These are phyloP conservation scores for Myxozyma sirexii DNA, from an alignment of 805 yeast genomes.

Conservation along the genomic window DNA sequence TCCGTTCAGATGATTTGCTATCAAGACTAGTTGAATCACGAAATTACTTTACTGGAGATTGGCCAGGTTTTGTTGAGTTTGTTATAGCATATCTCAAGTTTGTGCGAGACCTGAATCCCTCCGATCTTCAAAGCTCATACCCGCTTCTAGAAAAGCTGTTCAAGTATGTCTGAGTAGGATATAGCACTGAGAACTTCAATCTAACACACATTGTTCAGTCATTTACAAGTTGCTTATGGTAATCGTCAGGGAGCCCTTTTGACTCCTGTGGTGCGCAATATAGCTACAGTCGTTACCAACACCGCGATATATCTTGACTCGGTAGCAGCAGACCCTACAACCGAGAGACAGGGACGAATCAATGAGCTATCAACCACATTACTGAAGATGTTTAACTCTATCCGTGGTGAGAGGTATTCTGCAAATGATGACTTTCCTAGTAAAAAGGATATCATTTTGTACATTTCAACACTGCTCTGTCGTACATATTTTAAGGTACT, in stretches of 20 bases:
- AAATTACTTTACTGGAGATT: slow-evolving; percentile 44
- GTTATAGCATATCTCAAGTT: slow-evolving; percentile 50
- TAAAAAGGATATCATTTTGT: slow-evolving; percentile 56
- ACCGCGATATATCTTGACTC: slow-evolving; percentile 23
- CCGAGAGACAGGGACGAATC: slow-evolving; percentile 34
- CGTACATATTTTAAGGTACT: slow-evolving; percentile 55
- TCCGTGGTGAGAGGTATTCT: slow-evolving; percentile 52
- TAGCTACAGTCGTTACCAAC: slow-evolving; percentile 15
- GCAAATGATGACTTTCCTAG: slow-evolving; percentile 7
- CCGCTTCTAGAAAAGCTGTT: slow-evolving; percentile 55
- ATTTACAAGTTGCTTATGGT: slow-evolving; percentile 45
- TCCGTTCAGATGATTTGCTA: slow-evolving; percentile 30
- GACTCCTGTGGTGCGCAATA: slow-evolving; percentile 8
- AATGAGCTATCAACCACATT: slow-evolving; percentile 57
- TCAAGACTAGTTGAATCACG: slow-evolving; percentile 37
- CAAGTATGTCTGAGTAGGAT: slow-evolving; percentile 32
- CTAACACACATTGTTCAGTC: slow-evolving; percentile 35
- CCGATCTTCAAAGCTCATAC: slow-evolving; percentile 53
- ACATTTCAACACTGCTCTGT: slow-evolving; percentile 58
- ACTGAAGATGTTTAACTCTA: slow-evolving; percentile 61
- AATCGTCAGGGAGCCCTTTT: slow-evolving; percentile 40
- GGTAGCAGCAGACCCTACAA: slow-evolving; percentile 19
- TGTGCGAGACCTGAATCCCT: slow-evolving; percentile 56
- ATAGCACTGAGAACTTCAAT: slow-evolving; percentile 25
- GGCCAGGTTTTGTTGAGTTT: slow-evolving; percentile 54